phyloP scores from a whole-genome alignment of 2,329 filamentous ascomycete species.

The Endoconidiophora laricicola region DNA sequence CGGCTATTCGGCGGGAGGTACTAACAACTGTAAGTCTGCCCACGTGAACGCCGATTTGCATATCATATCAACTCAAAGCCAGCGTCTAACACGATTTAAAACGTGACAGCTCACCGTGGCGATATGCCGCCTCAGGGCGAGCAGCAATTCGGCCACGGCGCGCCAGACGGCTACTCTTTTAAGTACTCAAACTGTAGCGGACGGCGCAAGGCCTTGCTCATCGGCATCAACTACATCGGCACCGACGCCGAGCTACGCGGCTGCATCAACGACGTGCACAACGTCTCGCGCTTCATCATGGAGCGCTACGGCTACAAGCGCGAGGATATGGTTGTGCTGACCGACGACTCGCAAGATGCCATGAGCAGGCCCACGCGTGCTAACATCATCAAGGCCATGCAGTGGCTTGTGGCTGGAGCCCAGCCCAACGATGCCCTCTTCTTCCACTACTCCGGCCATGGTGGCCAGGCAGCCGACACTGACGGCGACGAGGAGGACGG shows the following conservation, averaged over 20 bases:
- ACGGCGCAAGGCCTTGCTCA: conserved; percentile 54
- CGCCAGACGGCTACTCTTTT: conserved; percentile 52
- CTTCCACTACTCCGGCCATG: conserved; percentile 63
- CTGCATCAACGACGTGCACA: conserved; percentile 69
- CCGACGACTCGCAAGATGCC: conserved; percentile 54
- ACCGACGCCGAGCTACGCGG: conserved; percentile 55
- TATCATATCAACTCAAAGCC: not conserved
- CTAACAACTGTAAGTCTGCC: conserved; percentile 1
- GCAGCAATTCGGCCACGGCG: conserved; percentile 50
- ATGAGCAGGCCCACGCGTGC: conserved; percentile 57
- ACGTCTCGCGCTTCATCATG: conserved; percentile 55
- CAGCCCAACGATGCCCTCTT: conserved; percentile 61
- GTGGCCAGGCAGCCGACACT: conserved; percentile 55
- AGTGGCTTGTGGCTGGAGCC: conserved; percentile 57
- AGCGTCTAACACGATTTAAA: too few species aligned
- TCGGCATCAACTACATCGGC: conserved; percentile 69
- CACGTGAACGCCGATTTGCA: not conserved
- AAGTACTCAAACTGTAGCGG: conserved; percentile 64
- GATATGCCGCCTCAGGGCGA: conserved; percentile 29
- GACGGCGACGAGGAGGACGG: conserved; percentile 67
- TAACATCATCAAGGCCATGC: conserved; percentile 60
- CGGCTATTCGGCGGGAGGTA: not conserved
- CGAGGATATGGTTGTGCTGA: conserved; percentile 67
- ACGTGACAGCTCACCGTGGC: conserved; percentile 1
- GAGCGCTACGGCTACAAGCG: conserved; percentile 53